Percentiles rank a stretch among this genome's conserved stretches.
These are phyloP conservation scores for Globisporangium perplexum DNA, from an alignment of 352 stramenopile genomes.

Conservation along the genomic window DNA sequence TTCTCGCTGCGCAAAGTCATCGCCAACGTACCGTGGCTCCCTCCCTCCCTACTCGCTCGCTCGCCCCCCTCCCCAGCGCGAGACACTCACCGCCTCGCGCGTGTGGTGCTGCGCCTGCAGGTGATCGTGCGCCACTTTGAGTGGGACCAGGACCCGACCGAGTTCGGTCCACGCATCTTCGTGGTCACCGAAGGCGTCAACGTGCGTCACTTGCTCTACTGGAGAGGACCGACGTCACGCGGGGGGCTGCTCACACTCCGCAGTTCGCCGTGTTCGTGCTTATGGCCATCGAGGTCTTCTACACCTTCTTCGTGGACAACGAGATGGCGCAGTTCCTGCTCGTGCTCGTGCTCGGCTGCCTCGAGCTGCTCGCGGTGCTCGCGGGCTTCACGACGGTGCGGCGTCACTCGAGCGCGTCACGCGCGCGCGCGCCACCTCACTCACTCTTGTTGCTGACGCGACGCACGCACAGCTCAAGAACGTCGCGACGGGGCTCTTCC, in stretches of 20 bases:
- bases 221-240: neutral
- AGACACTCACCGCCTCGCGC: no score
- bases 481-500: conserved; percentile 69
- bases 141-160: conserved; percentile 59
- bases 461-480: conserved; percentile 65
- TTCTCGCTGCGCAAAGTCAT: conserved; percentile 72
- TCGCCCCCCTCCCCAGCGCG: no score
- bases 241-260: no score
- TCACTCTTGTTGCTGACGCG: no score
- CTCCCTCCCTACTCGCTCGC: neutral
- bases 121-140: conserved; percentile 68
- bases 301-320: conserved; percentile 75
- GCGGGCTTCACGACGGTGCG: conserved; percentile 65
- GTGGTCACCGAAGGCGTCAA: conserved; percentile 75
- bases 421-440: no score
- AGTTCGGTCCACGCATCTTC: conserved; percentile 76
- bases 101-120: no score
- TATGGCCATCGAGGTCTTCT: conserved; percentile 78
- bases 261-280: conserved; percentile 66
- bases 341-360: conserved; percentile 53
- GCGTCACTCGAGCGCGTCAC: no score
- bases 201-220: conserved; percentile 9
- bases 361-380: conserved; percentile 57
- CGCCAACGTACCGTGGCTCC: conserved; percentile 42
- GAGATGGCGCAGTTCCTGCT: conserved; percentile 58